phyloP scores from a whole-genome alignment of 2,329 filamentous ascomycete species.

The Colletotrichum euphorbiae region DNA sequence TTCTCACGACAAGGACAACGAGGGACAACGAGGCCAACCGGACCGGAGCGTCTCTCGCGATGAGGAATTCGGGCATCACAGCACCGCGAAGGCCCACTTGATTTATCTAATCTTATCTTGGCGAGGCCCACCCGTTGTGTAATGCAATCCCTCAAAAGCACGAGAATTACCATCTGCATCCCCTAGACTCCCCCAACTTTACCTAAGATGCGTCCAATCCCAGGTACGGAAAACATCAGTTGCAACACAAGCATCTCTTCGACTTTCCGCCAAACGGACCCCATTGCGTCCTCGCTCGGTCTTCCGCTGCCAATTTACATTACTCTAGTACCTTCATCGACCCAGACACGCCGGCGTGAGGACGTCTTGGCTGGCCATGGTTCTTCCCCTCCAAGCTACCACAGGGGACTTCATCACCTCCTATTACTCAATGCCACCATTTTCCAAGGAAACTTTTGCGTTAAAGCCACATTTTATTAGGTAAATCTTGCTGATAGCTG shows the following conservation, averaged over 20 bases:
- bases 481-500: slow-evolving; percentile 32
- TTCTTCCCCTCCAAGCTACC: not conserved
- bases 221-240: not conserved
- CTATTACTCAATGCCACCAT: not conserved
- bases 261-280: not conserved
- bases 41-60: not conserved
- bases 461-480: slow-evolving; percentile 25
- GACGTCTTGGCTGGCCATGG: slow-evolving; percentile 1
- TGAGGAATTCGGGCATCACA: not conserved
- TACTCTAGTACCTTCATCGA: not conserved
- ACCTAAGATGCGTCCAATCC: slow-evolving; percentile 17
- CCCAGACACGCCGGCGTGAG: not conserved
- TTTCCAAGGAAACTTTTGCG: not conserved
- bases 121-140: slow-evolving; percentile 25
- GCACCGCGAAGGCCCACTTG: not conserved
- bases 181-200: slow-evolving; percentile 16
- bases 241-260: not conserved
- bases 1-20: not conserved
- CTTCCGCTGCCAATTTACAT: no score
- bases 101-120: slow-evolving; percentile 38
- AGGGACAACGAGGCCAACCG: no score
- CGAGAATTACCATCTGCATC: slow-evolving; percentile 16
- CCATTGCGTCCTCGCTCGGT: not conserved
- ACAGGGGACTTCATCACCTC: not conserved
- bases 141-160: slow-evolving; percentile 21